Evolutionary conservation across 148 eudicot genomes (phyloP), one percentile per base, ranked within the genome.

Genomic region (Gaultheria prostrata): DNA sequence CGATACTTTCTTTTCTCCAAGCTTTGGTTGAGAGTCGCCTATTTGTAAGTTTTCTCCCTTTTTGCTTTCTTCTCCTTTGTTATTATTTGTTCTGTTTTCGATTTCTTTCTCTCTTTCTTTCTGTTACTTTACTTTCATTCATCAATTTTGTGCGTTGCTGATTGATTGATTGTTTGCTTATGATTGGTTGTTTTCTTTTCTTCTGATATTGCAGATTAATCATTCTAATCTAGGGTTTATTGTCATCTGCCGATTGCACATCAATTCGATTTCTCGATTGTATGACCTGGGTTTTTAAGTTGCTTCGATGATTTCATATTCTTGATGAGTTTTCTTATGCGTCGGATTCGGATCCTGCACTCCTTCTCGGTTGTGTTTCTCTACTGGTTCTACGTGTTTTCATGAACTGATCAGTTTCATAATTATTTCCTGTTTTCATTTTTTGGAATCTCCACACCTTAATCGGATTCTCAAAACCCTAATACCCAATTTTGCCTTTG

Each of bases 361-460:
- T 96, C 98, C 2, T 96, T 94, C 82, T 96, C 98, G 2, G 97
- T 94, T 77, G 98, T 96, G 4, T 96, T 96, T 85, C 94, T 96
- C 76, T 93, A 96, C 89, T 93, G 97, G 97, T 96, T 96, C 77
- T 93, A 94, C 88, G 92, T 84, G 59, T 88, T 94, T 82, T 94
- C 96, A 89, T 95, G 92, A 92, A 88, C 57, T 84, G 49, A 61
- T 85, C 82, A 2, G 26, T 18, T 8, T 30, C 57, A 12, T 26
- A 53, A 11, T 2, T 67, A 7, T 9, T 6, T 17, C 1, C 4
- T 33, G 10, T 21, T 54, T 57, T 32, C 5, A 32, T 20, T 28
- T 12, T 26, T 71, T 51, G 1, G 0, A 39, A 17, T 12, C 73
- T 50, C 24, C 15, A 1, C 18, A 51, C 57, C 26, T 50, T 69